Base-by-base conservation (phyloP, 345 rosid genomes). In the Pistacia vera region DNA sequence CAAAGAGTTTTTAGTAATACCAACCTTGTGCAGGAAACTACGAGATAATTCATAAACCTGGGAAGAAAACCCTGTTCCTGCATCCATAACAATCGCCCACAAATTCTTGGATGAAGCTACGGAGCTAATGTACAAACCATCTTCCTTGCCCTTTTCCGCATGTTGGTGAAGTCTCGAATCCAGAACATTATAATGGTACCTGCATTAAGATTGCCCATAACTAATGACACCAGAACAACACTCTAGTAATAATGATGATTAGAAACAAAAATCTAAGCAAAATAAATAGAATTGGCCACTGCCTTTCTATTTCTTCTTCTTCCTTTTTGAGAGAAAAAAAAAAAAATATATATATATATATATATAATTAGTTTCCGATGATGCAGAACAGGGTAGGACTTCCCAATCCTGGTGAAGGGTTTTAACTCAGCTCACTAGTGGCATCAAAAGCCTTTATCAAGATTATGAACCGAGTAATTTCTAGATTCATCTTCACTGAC, bases 71-170 rank as follows among this genome's bases (percentile, higher is more conserved):
- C 85, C 87, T 0, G 92, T 83, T 73, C 90, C 89, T 1, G 88
- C 92, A 75, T 89, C 92, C 92, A 86, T 86, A 49, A 86, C 81
- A n/a, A 89, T 30, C 51, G 92, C 92, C 92, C 92, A 89, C 33
- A 86, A 80, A 78, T 85, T 86, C 56, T 81, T 84, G 73, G 74
- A 81, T 52, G 90, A 85, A 48, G 90, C 86, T 52, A 89, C 82
- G 56, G 89, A 66, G 79, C 90, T 89, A 62, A 89, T 85, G 59
- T 44, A 86, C 66, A 89, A 78, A 46, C 86, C 89, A 79, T 86
- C 92, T 71, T 86, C 87, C 13, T 66, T 85, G 74, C 92, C 92
- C 74, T 89, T 89, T 22, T 83, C 87, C 18, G 82, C 82, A 73
- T 87, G 92, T 71, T 89, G 88, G 64, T 66, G 62, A 72, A 89